Evolutionary conservation across 1,284 basidiomycete genomes (phyloP), one percentile per base, ranked within the genome.

Genomic region (Rhodofomes roseus): DNA sequence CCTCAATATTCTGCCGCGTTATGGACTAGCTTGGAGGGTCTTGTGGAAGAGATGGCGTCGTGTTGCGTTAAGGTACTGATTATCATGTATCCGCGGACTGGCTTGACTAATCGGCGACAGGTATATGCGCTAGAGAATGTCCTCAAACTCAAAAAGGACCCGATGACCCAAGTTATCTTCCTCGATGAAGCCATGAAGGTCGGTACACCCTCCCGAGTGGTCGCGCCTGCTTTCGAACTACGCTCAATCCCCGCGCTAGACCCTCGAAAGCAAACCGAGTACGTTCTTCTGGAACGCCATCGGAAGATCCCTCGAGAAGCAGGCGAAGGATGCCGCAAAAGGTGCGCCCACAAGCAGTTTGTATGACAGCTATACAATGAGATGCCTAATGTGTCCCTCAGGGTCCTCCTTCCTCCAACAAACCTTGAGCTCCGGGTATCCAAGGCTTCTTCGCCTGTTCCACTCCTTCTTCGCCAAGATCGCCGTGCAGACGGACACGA

Each of bases 391-490:
- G n/a, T 1, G 46, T 11, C 16, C 39, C 36, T 40, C 63, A 93
- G 92, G 79, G 25, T 95, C 92, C 0, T 81, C 83, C 4, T 92
- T 98, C 74, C 75, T 98, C 12, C 93, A 95, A 65, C 93, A 95
- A 70, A 91, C 93, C 2, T 78, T 98, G 23, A 88, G 89, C 66
- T 79, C 83, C 2, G 90, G 92, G 22, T 98, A 98, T 74, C 92
- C 94, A 1, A 84, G 85, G 54, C 78, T 98, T 3, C 73, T 98
- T 7, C 84, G 96, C 14, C 80, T 97, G 12, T 95, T 98, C 73
- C 95, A 98, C 58, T 94, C 95, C 43, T 96, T 98, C 74, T 98
- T 98, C 71, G 87, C 90, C 20, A 95, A 95, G 72, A 95, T 98
- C 54, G 86, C 93, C 0, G 89, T 97, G 4, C 92, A 97, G 68